Conservation (phyloP, 1,139 yeast genomes). For the Candida anutae region DNA sequence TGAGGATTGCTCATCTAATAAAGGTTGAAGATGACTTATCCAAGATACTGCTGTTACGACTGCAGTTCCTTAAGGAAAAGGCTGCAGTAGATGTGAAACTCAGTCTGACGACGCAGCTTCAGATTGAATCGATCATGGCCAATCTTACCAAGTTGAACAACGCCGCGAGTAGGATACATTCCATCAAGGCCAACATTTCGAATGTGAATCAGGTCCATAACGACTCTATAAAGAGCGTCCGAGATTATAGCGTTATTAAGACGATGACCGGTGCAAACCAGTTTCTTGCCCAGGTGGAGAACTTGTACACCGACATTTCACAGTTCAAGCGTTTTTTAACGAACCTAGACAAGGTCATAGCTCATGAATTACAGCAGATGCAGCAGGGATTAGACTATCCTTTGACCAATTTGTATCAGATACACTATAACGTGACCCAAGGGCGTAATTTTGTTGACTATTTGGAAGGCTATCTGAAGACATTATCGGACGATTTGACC, state of each 20-base stretch:
- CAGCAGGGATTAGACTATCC: constrained; percentile 47
- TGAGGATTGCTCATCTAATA: constrained; percentile 37
- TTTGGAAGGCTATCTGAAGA: constrained; percentile 44
- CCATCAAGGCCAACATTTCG: constrained; percentile 46
- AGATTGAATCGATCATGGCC: constrained; percentile 44
- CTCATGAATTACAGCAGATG: constrained; percentile 40
- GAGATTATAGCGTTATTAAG: constrained; percentile 52
- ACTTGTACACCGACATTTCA: constrained; percentile 56
- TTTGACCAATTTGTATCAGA: constrained; percentile 51
- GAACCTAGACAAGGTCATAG: constrained; percentile 46
- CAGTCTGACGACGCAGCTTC: constrained; percentile 54
- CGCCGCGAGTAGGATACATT: constrained; percentile 33
- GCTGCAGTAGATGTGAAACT: constrained; percentile 66
- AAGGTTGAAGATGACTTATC: constrained; percentile 51
- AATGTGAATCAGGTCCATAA: constrained; percentile 52
- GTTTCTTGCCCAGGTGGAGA: constrained; percentile 62
- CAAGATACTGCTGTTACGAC: constrained; percentile 46
- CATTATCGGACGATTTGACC: constrained; percentile 61
- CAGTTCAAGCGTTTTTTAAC: constrained; percentile 46
- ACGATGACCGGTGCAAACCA: constrained; percentile 63
- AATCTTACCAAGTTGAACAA: constrained; percentile 30
- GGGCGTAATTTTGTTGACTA: constrained; percentile 77
- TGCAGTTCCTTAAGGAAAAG: constrained; percentile 61
- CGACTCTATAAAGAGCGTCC: constrained; percentile 44
- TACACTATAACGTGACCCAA: constrained; percentile 64